Evolutionary conservation across 176 grass and related monocot genomes (phyloP).

Genomic region (Oryza rufipogon): DNA sequence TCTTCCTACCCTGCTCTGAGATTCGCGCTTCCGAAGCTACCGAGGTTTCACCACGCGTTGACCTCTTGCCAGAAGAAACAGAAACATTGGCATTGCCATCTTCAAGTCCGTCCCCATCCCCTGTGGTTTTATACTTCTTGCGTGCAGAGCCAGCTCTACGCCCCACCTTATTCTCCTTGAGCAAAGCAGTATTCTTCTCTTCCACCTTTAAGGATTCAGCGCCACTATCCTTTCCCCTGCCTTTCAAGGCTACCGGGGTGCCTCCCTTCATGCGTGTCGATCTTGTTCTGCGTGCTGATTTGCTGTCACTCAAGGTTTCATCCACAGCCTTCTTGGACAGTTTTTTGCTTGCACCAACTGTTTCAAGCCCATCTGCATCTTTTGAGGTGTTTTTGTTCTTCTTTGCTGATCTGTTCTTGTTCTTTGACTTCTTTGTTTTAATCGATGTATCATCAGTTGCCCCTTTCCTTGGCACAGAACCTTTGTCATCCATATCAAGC

Average conservation of each 20-base stretch:
- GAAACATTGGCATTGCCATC: conserved; percentile 17
- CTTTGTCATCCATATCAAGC: not conserved
- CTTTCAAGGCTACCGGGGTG: conserved; percentile 36
- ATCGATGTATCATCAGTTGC: conserved; percentile 12
- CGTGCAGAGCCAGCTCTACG: conserved; percentile 2
- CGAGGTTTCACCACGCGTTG: conserved; percentile 8
- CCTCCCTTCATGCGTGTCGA: conserved; percentile 44
- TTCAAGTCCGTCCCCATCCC: conserved; percentile 30
- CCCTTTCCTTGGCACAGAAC: not conserved
- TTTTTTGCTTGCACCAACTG: conserved; percentile 22
- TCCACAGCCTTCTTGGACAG: not conserved
- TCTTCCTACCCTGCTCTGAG: conserved; percentile 56
- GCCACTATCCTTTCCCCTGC: conserved; percentile 17
- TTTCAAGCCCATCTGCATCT: conserved; percentile 33
- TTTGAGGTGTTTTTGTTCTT: conserved; percentile 36
- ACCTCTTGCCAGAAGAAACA: conserved; percentile 35
- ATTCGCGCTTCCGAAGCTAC: conserved; percentile 13
- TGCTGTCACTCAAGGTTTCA: conserved; percentile 29
- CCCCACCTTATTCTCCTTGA: conserved; percentile 30
- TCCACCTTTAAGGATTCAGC: conserved; percentile 21
- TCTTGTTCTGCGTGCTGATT: conserved; percentile 40
- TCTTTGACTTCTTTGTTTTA: conserved; percentile 31
- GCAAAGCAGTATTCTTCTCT: conserved; percentile 13
- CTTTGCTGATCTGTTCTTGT: conserved; percentile 18
- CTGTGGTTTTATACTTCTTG: conserved; percentile 39